phyloP scores from a whole-genome alignment of 2,329 filamentous ascomycete genomes.

The Xylariaceae sp. region DNA sequence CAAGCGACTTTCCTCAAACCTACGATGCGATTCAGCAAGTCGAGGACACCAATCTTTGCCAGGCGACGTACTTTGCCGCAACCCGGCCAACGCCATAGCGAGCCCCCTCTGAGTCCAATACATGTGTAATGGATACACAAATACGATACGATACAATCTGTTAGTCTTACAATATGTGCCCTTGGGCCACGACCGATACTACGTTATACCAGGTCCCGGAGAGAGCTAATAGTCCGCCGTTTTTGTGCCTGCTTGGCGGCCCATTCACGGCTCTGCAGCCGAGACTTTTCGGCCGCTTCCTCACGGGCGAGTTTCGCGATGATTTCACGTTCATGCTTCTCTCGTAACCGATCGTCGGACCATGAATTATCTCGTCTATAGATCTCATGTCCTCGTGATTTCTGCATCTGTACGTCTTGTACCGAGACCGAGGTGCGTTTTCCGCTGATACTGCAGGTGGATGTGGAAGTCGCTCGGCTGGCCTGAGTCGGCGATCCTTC shows the following conservation, averaged over 20 bases:
- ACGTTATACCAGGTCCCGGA: constrained; percentile 20
- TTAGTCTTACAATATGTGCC: background rate
- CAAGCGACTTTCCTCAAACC: too few species aligned
- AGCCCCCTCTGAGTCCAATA: too few species aligned
- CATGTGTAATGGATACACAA: background rate
- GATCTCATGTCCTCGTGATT: constrained; percentile 50
- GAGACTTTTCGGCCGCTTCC: constrained; percentile 58
- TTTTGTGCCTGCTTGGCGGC: constrained; percentile 54
- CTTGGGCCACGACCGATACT: background rate
- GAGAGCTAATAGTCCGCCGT: constrained; percentile 26
- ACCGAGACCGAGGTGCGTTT: constrained; percentile 47
- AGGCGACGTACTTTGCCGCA: too few species aligned
- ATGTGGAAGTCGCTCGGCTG: constrained; percentile 43
- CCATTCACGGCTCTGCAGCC: constrained; percentile 58
- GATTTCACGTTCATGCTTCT: constrained; percentile 51
- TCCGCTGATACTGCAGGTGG: constrained; percentile 40
- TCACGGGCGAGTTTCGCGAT: constrained; percentile 53
- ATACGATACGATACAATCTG: constrained; percentile 18
- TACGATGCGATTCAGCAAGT: too few species aligned
- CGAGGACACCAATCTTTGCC: too few species aligned
- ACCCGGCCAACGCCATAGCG: too few species aligned
- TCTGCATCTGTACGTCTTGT: constrained; percentile 49
- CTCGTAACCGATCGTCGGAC: constrained; percentile 46
- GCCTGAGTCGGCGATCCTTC: constrained; percentile 13
- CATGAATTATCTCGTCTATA: constrained; percentile 49